A percentile compares a stretch with the other conserved stretches of the same genome.
Evolutionary conservation across 2,329 filamentous ascomycete genomes (phyloP).

Genomic region (Colletotrichum acutatum): DNA sequence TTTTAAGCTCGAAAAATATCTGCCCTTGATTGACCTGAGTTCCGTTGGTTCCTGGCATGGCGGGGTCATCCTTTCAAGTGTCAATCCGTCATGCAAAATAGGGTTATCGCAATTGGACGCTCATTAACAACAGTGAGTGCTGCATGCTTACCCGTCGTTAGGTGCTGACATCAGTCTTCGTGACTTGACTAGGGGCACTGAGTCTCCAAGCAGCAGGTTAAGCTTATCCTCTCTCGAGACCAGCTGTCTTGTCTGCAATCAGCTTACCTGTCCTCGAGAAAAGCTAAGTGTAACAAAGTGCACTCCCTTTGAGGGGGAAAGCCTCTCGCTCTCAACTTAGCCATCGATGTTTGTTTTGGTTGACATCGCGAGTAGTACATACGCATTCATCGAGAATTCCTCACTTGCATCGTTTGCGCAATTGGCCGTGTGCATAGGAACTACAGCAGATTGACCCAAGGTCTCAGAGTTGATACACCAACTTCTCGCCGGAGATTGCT

Average conservation of each 20-base stretch:
- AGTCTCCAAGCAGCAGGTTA: background rate
- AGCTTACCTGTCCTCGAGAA: background rate
- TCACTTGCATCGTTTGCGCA: too few species aligned
- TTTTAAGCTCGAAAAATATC: background rate
- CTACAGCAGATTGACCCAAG: too few species aligned
- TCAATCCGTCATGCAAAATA: too few species aligned
- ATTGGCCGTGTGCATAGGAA: background rate
- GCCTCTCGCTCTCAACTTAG: background rate
- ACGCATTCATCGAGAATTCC: background rate
- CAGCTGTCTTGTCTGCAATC: background rate
- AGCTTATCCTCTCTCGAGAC: background rate
- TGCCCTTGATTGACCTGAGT: background rate
- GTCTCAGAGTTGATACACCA: conserved; percentile 48
- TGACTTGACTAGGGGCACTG: background rate
- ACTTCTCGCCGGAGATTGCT: conserved; percentile 51
- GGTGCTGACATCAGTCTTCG: background rate
- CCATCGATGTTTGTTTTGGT: background rate
- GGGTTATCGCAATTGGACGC: background rate
- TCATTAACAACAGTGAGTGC: background rate
- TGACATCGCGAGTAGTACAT: background rate
- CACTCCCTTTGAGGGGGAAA: background rate
- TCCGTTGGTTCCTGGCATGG: background rate
- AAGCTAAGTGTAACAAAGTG: background rate
- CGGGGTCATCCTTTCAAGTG: background rate
- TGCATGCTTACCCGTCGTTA: background rate